Evolutionary conservation across 768 basidiomycete genomes (phyloP).

Genomic region (Lentinula aciculospora): DNA sequence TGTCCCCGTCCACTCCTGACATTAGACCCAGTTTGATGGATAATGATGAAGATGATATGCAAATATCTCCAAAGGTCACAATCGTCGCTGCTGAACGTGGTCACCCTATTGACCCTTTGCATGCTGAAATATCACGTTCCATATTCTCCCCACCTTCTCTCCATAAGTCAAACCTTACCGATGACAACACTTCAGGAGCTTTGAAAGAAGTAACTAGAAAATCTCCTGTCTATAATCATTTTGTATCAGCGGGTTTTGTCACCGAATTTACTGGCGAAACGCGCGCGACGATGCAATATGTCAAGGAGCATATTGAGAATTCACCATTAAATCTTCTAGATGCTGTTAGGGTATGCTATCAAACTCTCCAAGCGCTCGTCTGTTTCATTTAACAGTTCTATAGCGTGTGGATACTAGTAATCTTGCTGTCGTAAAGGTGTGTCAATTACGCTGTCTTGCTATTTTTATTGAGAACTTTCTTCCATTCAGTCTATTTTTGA

Average conservation of each 20-base stretch:
- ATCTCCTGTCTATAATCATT: conserved; percentile 30
- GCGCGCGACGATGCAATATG: conserved; percentile 3
- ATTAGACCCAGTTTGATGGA: neutral
- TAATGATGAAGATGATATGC: neutral
- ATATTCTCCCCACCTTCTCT: neutral
- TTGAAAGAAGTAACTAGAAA: conserved; percentile 9
- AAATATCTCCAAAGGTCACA: neutral
- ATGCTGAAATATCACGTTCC: neutral
- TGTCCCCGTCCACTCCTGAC: neutral
- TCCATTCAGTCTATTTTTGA: neutral
- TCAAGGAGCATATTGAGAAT: neutral
- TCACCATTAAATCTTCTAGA: neutral
- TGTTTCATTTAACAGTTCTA: neutral
- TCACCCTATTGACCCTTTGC: neutral
- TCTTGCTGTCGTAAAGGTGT: neutral
- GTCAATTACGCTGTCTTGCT: neutral
- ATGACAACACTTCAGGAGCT: neutral
- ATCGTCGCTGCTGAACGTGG: neutral
- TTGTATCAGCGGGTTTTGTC: conserved; percentile 46
- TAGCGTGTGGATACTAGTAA: neutral
- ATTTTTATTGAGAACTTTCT: neutral
- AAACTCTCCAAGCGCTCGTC: neutral
- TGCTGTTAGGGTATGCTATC: neutral
- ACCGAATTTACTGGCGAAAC: conserved; percentile 34
- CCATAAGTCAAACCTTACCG: neutral